Conservation (phyloP, 306 rosid species). For the Dalbergia cultrata region DNA sequence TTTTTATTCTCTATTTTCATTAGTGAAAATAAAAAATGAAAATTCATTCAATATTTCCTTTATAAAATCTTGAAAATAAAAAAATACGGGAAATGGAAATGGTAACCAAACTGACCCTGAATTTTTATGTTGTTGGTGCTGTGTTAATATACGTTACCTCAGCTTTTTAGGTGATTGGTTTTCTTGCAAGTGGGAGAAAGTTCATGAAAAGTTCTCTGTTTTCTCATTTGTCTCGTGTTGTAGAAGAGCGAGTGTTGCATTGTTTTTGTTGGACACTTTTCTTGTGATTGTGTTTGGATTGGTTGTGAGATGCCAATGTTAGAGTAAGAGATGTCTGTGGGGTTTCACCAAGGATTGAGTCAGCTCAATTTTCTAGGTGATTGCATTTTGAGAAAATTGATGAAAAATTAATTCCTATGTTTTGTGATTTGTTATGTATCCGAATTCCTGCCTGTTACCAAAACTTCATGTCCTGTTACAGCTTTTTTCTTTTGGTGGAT, state of each 20-base stretch:
- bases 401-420: not conserved
- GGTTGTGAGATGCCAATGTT: conserved; percentile 18
- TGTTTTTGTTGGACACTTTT: no score
- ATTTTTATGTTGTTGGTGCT: conserved; percentile 18
- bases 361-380: not conserved
- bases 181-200: conserved; percentile 16
- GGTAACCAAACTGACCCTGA: no score
- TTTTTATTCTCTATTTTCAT: no score
- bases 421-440: conserved; percentile 9
- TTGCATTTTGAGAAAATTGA: conserved; percentile 20
- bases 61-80: no score
- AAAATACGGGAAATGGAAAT: no score
- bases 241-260: not conserved
- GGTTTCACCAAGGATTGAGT: not conserved
- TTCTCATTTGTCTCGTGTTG: not conserved
- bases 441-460: not conserved
- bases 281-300: no score
- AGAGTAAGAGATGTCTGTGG: not conserved
- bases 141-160: not conserved
- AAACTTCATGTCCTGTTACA: not conserved
- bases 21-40: no score
- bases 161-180: not conserved
- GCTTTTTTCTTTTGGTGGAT: not conserved
- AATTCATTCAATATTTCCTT: no score
- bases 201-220: not conserved